Percentiles rank a stretch among this genome's conserved stretches.
Evolutionary conservation across 129 eudicot genomes (phyloP).

Genomic region (Logfia minima): DNA sequence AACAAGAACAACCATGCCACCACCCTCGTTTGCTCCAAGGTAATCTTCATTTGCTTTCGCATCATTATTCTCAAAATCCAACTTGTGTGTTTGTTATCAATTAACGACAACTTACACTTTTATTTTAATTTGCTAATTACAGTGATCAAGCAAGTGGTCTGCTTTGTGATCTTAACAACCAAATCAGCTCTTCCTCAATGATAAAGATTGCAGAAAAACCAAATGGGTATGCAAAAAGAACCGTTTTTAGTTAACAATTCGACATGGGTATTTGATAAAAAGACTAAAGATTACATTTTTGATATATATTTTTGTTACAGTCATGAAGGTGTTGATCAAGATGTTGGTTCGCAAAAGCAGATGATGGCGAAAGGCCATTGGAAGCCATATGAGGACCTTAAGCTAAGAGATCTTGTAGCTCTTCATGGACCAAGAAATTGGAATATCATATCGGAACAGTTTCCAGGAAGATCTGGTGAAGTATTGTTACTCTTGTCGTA

Average conservation of each 20-base stretch:
- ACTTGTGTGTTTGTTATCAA: constrained; percentile 12
- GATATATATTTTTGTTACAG: constrained; percentile 4
- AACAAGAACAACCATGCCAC: constrained; percentile 14
- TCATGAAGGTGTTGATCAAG: background rate
- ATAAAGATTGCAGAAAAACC: constrained; percentile 6
- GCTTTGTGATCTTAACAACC: constrained; percentile 1
- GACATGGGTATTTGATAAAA: background rate
- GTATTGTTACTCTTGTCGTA: background rate
- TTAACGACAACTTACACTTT: background rate
- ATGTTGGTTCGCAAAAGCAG: constrained; percentile 4
- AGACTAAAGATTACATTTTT: background rate
- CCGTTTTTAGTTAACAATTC: background rate
- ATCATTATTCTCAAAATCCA: constrained; percentile 19
- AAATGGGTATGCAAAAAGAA: constrained; percentile 12
- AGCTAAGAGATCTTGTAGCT: constrained; percentile 49
- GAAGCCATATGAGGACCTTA: constrained; percentile 56
- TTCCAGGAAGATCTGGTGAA: constrained; percentile 59
- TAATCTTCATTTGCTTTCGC: constrained; percentile 14
- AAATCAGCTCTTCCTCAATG: background rate
- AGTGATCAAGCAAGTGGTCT: constrained; percentile 6
- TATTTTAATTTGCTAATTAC: constrained; percentile 7
- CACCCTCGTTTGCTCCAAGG: constrained; percentile 25
- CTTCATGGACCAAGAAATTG: constrained; percentile 56
- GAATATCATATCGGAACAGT: constrained; percentile 51
- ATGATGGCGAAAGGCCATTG: constrained; percentile 44